A percentile compares a stretch with the other conserved stretches of the same genome.
These are phyloP conservation scores for Parastagonospora avenae DNA, from an alignment of 2,329 filamentous ascomycete genomes.

Conservation along the genomic window DNA sequence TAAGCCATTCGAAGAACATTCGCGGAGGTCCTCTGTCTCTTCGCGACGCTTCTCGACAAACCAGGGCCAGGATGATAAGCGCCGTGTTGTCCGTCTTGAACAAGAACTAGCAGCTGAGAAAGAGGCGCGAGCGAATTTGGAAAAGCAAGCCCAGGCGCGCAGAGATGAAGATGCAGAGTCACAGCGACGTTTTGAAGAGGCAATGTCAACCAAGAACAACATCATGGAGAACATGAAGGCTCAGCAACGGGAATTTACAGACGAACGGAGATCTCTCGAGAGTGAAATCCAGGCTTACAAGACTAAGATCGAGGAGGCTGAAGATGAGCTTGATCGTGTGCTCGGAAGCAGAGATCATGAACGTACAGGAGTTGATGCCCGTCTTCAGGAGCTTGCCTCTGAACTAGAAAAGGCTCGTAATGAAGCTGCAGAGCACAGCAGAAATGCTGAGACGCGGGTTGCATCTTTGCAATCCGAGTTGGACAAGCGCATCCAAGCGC, in stretches of 20 bases:
- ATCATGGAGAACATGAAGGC: slow-evolving; percentile 94
- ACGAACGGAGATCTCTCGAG: slow-evolving; percentile 82
- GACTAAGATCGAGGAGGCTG: slow-evolving; percentile 80
- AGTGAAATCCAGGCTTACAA: slow-evolving; percentile 78
- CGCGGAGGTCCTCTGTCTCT: slow-evolving; percentile 64
- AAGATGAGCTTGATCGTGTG: slow-evolving; percentile 88
- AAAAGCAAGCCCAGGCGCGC: slow-evolving; percentile 70
- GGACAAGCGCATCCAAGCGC: slow-evolving; percentile 54
- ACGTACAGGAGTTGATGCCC: slow-evolving; percentile 71
- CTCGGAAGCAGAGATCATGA: slow-evolving; percentile 84
- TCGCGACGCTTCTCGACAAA: slow-evolving; percentile 67
- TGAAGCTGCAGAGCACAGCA: slow-evolving; percentile 56
- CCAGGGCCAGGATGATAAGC: slow-evolving; percentile 64
- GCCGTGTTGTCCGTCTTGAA: slow-evolving; percentile 72
- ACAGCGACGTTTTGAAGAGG: slow-evolving; percentile 78
- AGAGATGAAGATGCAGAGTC: slow-evolving; percentile 62
- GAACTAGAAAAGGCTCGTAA: slow-evolving; percentile 69
- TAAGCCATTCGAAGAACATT: slow-evolving; percentile 51
- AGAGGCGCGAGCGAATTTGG: slow-evolving; percentile 67
- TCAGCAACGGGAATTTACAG: slow-evolving; percentile 83
- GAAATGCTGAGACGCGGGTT: slow-evolving; percentile 46
- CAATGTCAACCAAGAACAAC: slow-evolving; percentile 89
- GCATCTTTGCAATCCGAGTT: slow-evolving; percentile 64
- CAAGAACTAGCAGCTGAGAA: slow-evolving; percentile 76
- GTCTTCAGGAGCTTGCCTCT: slow-evolving; percentile 68